Evolutionary conservation across 2,329 filamentous ascomycete genomes (phyloP).

Genomic region (Sphaerulina populicola): DNA sequence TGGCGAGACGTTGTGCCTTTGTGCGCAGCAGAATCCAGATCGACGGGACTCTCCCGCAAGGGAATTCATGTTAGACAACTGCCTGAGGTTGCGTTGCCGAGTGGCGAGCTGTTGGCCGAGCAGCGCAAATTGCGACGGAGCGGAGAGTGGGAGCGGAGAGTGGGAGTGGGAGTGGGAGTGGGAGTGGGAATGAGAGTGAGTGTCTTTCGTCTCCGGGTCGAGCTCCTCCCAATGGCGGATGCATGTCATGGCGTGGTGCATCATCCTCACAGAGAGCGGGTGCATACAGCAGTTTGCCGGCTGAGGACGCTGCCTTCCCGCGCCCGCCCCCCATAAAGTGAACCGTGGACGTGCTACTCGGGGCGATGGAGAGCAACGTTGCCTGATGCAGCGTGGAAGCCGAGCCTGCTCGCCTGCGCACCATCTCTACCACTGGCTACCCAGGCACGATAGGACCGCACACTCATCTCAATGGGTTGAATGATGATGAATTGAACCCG

Average conservation of each 20-base stretch:
- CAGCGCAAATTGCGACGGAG: neutral
- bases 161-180: too few relatives aligned
- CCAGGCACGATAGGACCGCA: neutral
- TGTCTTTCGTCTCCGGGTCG: neutral
- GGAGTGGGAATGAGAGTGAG: too few relatives aligned
- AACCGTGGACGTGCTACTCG: constrained; percentile 5
- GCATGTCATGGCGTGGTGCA: constrained; percentile 9
- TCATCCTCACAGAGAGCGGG: constrained; percentile 12
- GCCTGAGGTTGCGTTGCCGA: constrained; percentile 1
- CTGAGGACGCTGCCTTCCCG: constrained; percentile 8
- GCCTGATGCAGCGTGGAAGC: constrained; percentile 2
- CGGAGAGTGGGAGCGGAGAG: too few relatives aligned
- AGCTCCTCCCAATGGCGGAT: constrained; percentile 5
- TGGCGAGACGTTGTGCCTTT: neutral
- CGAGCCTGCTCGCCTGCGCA: constrained; percentile 2
- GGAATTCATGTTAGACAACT: constrained; percentile 12
- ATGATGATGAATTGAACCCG: constrained; percentile 1
- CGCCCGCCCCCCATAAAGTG: constrained; percentile 2
- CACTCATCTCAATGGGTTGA: too few relatives aligned
- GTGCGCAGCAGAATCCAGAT: neutral
- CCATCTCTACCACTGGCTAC: neutral
- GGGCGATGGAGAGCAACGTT: neutral
- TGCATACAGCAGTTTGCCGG: constrained; percentile 18
- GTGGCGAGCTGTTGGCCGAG: neutral
- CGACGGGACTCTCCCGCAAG: neutral